phyloP scores from a whole-genome alignment of 2,329 filamentous ascomycete species.

The Diaporthe helianthi region DNA sequence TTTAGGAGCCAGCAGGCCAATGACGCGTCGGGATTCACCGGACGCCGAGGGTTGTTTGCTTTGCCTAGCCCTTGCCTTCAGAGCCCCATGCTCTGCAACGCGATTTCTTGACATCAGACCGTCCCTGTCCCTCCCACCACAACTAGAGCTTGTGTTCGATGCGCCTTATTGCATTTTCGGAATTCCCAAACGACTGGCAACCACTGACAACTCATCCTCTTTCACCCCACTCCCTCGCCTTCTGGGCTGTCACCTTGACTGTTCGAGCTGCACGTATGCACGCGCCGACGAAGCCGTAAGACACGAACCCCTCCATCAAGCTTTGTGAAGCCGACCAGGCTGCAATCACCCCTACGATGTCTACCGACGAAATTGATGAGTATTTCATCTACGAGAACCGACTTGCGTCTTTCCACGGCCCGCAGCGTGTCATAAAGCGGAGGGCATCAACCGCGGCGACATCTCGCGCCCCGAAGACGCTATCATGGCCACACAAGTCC shows the following conservation, averaged over 20 bases:
- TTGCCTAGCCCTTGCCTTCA: not conserved
- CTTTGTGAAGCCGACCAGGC: not conserved
- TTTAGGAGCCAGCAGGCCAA: constrained; percentile 8
- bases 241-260: not conserved
- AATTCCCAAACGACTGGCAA: not conserved
- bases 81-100: constrained; percentile 11
- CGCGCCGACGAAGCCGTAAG: constrained; percentile 7
- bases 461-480: constrained; percentile 62
- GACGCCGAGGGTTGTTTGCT: constrained; percentile 12
- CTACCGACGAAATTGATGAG: constrained; percentile 49
- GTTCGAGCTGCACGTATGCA: not conserved
- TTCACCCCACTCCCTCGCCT: not conserved
- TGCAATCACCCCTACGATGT: constrained; percentile 34
- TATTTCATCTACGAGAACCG: constrained; percentile 76
- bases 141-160: not conserved
- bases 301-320: not conserved
- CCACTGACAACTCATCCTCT: not conserved
- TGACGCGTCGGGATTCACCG: constrained; percentile 8
- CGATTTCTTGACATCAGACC: not conserved
- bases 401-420: constrained; percentile 77
- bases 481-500: constrained; percentile 78
- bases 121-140: not conserved
- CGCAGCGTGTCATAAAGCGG: constrained; percentile 70
- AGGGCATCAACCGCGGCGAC: constrained; percentile 66
- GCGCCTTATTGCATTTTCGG: not conserved